A percentile compares a stretch with the other conserved stretches of the same genome.
Conservation (phyloP, 352 stramenopile species). For the Pythium volutum region DNA sequence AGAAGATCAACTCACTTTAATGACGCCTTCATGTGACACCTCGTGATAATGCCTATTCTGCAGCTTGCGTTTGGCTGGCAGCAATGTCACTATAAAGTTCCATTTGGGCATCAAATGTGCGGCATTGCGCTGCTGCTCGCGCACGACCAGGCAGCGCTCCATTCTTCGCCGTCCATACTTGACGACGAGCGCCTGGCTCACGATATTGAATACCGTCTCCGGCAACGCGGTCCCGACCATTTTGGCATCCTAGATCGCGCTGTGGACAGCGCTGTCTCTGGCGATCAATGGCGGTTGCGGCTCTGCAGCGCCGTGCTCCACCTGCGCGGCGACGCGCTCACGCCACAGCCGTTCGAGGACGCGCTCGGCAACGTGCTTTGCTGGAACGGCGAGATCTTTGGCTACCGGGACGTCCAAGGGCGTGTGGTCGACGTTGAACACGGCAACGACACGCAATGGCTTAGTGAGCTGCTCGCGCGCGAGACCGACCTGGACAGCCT, state of each 20-base stretch:
- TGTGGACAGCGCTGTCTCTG: background rate
- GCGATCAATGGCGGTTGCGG: slow-evolving; percentile 29
- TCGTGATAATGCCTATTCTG: background rate
- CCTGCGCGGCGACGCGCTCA: slow-evolving; percentile 71
- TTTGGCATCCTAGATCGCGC: slow-evolving; percentile 10
- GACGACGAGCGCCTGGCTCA: slow-evolving; percentile 8
- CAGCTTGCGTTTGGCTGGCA: background rate
- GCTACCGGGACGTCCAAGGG: slow-evolving; percentile 10
- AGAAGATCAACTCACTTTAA: background rate
- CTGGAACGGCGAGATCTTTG: slow-evolving; percentile 95
- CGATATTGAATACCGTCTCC: slow-evolving; percentile 19
- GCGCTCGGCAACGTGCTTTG: slow-evolving; percentile 59
- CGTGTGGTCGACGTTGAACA: slow-evolving; percentile 19
- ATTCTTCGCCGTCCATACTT: background rate
- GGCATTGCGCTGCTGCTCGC: slow-evolving; percentile 33
- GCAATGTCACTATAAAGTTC: slow-evolving; percentile 16
- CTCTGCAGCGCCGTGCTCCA: slow-evolving; percentile 89
- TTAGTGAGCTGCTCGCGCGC: slow-evolving; percentile 39
- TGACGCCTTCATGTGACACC: background rate
- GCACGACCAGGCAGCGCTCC: background rate
- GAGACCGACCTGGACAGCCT: slow-evolving; percentile 3
- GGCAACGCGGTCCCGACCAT: slow-evolving; percentile 34
- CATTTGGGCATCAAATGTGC: slow-evolving; percentile 25
- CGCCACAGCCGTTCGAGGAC: slow-evolving; percentile 82
- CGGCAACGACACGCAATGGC: slow-evolving; percentile 42